These are phyloP conservation scores for Ambrosiella beaveri DNA, from an alignment of 2,329 filamentous ascomycete genomes.

Conservation along the genomic window DNA sequence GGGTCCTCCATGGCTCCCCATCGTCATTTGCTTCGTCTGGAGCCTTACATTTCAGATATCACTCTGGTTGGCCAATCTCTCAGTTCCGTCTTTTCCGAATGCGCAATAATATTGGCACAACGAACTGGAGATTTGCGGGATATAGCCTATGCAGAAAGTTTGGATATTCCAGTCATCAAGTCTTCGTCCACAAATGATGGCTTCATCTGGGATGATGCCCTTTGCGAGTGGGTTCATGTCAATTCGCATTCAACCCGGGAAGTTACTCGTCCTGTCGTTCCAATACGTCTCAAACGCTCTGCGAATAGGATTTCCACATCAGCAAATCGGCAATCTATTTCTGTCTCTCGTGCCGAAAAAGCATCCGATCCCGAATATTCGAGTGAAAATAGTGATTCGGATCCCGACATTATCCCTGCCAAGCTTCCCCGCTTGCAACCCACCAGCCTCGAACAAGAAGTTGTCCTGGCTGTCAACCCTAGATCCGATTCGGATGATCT, in stretches of 20 bases:
- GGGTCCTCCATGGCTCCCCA: constrained; percentile 23
- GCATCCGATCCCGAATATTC: background rate
- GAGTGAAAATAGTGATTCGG: background rate
- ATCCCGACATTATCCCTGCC: background rate
- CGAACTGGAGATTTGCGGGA: constrained; percentile 35
- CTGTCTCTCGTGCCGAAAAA: too few relatives aligned
- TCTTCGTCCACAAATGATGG: constrained; percentile 19
- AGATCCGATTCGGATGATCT: background rate
- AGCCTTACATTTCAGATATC: constrained; percentile 23
- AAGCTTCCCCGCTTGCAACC: background rate
- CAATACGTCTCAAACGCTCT: background rate
- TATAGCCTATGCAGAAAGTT: constrained; percentile 34
- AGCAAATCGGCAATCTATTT: background rate
- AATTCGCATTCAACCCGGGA: background rate
- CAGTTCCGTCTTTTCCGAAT: constrained; percentile 26
- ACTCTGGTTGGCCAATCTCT: constrained; percentile 20
- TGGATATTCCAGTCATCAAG: constrained; percentile 15
- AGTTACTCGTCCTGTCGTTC: background rate
- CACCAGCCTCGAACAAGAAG: too few relatives aligned
- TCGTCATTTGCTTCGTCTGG: constrained; percentile 25
- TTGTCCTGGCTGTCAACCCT: background rate
- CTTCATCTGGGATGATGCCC: constrained; percentile 25
- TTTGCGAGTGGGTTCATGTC: constrained; percentile 23
- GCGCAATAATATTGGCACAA: constrained; percentile 34
- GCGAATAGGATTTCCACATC: background rate